Base-by-base conservation (phyloP, 2,329 filamentous ascomycete species). In the Elsinoe fawcettii region DNA sequence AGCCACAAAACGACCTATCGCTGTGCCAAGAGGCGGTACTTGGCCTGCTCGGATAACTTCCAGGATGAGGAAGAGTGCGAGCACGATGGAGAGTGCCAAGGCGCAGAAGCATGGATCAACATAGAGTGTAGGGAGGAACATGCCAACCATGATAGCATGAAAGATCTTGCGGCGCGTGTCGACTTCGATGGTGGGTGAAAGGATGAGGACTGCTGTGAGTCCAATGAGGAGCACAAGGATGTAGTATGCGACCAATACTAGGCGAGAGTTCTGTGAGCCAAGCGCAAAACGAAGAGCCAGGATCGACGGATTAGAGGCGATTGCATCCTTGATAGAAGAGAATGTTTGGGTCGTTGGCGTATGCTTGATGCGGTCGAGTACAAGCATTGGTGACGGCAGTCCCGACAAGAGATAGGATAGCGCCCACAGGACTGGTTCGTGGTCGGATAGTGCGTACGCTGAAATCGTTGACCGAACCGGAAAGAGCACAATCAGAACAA, bases 131-230 rank as follows among this genome's bases (percentile, higher is more conserved):
- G 93, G 91, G 1, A 97, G 78, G 57, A 99, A 85, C 89, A 99
- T 96, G 57, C 84, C 84, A 6, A 97, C 92, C 87, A 97, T 97
- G 80, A 92, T 96, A 64, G 95, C 95, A 71, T 99, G 93, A 70
- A 99, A 99, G 22, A 97, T 88, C 71, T 99, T 99, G 53, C 93
- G 84, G 51, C 93, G 83, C 1, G 93, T 99, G 72, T 99, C 93
- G 47, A 99, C 92, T 72, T 96, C 91, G 63, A 88, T 91, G 51
- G 88, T 76, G 39, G 86, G 88, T 55, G 93, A 82, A 6, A 96
- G 88, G 3, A 88, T 77, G 8, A 83, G 73, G n/a, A 96, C 90
- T 1, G 89, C 76, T 1, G 83, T 71, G 34, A 97, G 78, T 0
- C 92, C 93, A 1, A 83, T 68, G 14, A 81, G 68, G 14, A 97